Conservation (phyloP, 768 basidiomycete genomes). For the Xanthoconium stramineum region DNA sequence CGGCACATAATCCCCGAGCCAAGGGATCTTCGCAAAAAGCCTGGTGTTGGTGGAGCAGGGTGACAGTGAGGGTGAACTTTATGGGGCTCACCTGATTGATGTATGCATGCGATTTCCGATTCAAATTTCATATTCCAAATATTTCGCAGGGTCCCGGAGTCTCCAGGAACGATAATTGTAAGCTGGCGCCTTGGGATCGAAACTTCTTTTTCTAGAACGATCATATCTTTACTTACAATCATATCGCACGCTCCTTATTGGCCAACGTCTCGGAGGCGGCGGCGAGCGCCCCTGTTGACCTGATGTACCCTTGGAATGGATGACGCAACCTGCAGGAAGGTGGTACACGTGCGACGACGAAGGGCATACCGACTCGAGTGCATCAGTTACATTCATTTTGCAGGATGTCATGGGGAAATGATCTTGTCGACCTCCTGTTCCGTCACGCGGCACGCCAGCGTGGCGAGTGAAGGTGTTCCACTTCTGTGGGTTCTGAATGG, state of each 20-base stretch:
- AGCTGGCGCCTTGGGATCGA: slow-evolving; percentile 1
- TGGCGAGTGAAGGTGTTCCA: slow-evolving; percentile 15
- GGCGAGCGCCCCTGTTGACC: slow-evolving; percentile 1
- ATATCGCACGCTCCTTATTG: slow-evolving; percentile 21
- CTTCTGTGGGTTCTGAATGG: slow-evolving; percentile 8
- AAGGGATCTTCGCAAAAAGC: not conserved
- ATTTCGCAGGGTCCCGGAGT: slow-evolving; percentile 13
- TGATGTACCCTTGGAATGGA: slow-evolving; percentile 3
- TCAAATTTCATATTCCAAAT: slow-evolving; percentile 5
- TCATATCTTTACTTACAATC: not conserved
- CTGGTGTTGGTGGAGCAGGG: not conserved
- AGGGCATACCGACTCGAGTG: not conserved
- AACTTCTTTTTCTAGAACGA: slow-evolving; percentile 11
- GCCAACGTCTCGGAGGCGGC: slow-evolving; percentile 14
- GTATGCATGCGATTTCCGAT: not conserved
- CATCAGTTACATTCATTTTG: not conserved
- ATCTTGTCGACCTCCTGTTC: slow-evolving; percentile 7
- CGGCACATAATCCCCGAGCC: not conserved
- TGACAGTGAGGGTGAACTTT: not conserved
- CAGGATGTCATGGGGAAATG: not conserved
- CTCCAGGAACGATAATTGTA: slow-evolving; percentile 14
- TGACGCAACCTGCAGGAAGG: not conserved
- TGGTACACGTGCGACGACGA: slow-evolving; percentile 3
- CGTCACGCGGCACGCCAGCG: slow-evolving; percentile 11
- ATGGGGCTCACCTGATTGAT: slow-evolving; percentile 7